Base-by-base conservation (phyloP, 2,329 filamentous ascomycete species). In the Falciphora oryzae region DNA sequence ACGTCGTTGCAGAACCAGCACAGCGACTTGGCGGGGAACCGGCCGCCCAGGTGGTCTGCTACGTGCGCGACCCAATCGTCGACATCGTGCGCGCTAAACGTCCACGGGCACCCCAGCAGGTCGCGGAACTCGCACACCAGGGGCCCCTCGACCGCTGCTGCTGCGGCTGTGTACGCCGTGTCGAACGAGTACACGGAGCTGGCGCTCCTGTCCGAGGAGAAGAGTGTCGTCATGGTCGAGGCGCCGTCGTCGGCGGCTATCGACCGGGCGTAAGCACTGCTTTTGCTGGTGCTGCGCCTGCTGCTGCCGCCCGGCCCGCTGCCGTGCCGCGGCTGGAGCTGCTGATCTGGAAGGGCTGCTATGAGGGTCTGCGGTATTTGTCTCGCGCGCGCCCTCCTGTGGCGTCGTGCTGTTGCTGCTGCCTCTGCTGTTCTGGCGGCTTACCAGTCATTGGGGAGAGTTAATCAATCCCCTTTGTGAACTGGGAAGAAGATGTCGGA, bases 1-100 rank as follows among this genome's bases (percentile, higher is more conserved):
- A 65, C 63, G 0, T 70, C 59, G 64, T 80, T 74, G 68, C 84
- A 87, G 66, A 83, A 85, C 77, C 79, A 83, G 68, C 84, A 87
- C 0, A 76, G 63, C 5, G 75, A 75, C 14, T 67, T 68, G 0
- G 14, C 11, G 0, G 82, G 82, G 7, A 79, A 76, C 0, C 25
- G 64, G 4, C 71, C 44, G 0, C 50, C 2, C 11, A 79, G 68
- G 66, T 85, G 82, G 1, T 73, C 69, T 1, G 0, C 66, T 31
- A 2, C 71, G 65, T 87, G 84, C 0, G 73, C 65, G 18, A 83
- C 77, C 83, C 83, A 86, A 2, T 22, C 63, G 0, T 75, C 68
- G 28, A 71, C 69, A 0, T 83, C 73, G 13, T 78, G 70, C 3
- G 75, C 67, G 7, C 65, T 50, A 66, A 84, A 85, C 0, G 38